These are phyloP conservation scores for Fusarium coffeatum DNA, from an alignment of 2,329 filamentous ascomycete species.

Conservation along the genomic window DNA sequence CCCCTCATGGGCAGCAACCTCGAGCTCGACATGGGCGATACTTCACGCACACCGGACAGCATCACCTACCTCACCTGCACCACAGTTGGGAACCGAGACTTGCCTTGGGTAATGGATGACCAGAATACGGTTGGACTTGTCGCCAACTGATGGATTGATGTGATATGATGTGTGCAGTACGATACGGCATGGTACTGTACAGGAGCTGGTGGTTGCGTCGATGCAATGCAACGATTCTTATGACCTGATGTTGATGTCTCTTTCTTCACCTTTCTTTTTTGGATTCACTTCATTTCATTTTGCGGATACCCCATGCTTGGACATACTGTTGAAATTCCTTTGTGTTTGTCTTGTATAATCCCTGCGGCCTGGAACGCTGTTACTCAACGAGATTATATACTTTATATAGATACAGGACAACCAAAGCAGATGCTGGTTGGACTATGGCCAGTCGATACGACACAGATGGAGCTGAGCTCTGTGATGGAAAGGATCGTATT, in stretches of 20 bases:
- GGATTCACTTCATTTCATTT: slow-evolving; percentile 22
- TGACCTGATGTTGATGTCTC: slow-evolving; percentile 35
- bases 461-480: slow-evolving; percentile 32
- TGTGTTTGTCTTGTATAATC: slow-evolving; percentile 35
- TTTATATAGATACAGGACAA: slow-evolving; percentile 28
- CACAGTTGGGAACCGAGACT: slow-evolving; percentile 59
- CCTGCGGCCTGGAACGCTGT: slow-evolving; percentile 17
- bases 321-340: slow-evolving; percentile 34
- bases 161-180: slow-evolving; percentile 7
- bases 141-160: slow-evolving; percentile 20
- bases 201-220: slow-evolving; percentile 27
- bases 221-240: slow-evolving; percentile 41
- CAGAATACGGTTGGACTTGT: slow-evolving; percentile 35
- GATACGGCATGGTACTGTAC: slow-evolving; percentile 1
- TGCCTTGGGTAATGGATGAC: slow-evolving; percentile 61
- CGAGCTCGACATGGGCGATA: slow-evolving; percentile 75
- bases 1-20: slow-evolving; percentile 88
- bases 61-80: slow-evolving; percentile 65
- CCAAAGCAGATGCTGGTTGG: slow-evolving; percentile 13
- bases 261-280: slow-evolving; percentile 12
- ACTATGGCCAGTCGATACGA: slow-evolving; percentile 9
- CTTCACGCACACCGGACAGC: slow-evolving; percentile 55
- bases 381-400: slow-evolving; percentile 17
- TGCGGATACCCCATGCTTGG: slow-evolving; percentile 44
- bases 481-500: slow-evolving; percentile 16